Base-by-base conservation (phyloP, 208 protist species). In the Leishmania lainsoni region DNA sequence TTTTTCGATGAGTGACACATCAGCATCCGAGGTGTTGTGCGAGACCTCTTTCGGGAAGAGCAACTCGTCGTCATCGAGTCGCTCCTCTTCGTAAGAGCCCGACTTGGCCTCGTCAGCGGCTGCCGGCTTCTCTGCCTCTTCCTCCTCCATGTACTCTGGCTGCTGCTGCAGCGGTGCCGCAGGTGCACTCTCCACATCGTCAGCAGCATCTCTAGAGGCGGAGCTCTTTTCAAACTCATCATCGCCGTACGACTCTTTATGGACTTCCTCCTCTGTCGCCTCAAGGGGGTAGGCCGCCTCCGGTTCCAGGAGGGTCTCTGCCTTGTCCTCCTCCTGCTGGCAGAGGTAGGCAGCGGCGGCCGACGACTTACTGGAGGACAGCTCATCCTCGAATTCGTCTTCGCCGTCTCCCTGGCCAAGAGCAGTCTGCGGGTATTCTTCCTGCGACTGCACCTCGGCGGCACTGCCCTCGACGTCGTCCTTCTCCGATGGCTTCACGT, bases 381-480 rank as follows among this genome's bases (percentile, higher is more conserved):
- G 58, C 0, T 85, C 85, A 22, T 83, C 84, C 42, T 88, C 80
- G 65, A 87, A 86, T 73, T 81, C 73, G 71, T 89, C 77, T 20
- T 86, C 80, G 3, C 81, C 70, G 63, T 87, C 14, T 54, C 51
- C 14, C 51, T 54, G 51, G 3, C 9, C 51, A 54, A 16, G 51
- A 0, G 51, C 52, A 56, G 14, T 17, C 52, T 5, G 52, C 52
- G 16, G 16, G 20, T 56, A 6, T 12, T 56, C 14, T 56, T 3
- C 0, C 52, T 56, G 52, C 52, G 52, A 17, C 5, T 56, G 17
- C 54, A 0, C 20, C 17, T 14, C 54, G 54, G 54, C 54, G 54
- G 54, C 54, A 16, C 54, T 58, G 54, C 5, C 54, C 17, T 5
- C 20, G 56, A 22, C 0, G 22, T 9, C 22, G 3, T n/a, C 56